Evolutionary conservation across 306 rosid genomes (phyloP).

Genomic region (cucumber (Cucumis sativus)): Cucumber_9930_V3 NC_026656.2:13126001-13126500

Average conservation of each 20-base stretch:
- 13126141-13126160: constrained; percentile 30
- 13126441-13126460: not conserved
- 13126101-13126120: constrained; percentile 20
- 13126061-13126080: constrained; percentile 25
- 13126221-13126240: constrained; percentile 25
- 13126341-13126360: constrained; percentile 31
- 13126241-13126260: constrained; percentile 25
- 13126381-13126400: not conserved
- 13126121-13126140: constrained; percentile 17
- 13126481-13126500: not conserved
- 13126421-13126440: not conserved
- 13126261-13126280: constrained; percentile 16
- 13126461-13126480: not conserved
- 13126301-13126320: constrained; percentile 23
- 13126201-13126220: not conserved
- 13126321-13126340: constrained; percentile 22
- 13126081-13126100: constrained; percentile 33
- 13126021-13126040: not conserved
- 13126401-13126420: not conserved
- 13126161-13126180: constrained; percentile 27
- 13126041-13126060: constrained; percentile 23
- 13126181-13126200: constrained; percentile 37
- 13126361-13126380: constrained; percentile 22
- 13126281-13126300: constrained; percentile 17
- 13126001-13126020: not conserved